Conservation (phyloP, 163 green algal genomes). For the Scenedesmus sp. region DNA sequence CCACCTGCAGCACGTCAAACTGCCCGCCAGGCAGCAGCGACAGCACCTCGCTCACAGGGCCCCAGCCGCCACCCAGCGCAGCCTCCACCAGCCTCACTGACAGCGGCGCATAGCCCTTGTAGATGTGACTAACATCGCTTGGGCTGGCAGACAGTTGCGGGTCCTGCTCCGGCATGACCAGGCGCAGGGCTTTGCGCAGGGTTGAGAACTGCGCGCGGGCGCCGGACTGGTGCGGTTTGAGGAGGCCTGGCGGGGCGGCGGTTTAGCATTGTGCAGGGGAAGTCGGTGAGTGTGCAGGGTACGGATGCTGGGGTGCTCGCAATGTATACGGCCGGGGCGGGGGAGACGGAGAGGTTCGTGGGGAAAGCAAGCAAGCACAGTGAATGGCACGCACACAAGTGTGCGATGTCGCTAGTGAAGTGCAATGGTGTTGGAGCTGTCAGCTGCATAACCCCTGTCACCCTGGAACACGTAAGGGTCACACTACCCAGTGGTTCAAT, state of each 20-base stretch:
- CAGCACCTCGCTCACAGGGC: constrained; percentile 67
- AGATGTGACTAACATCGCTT: constrained; percentile 64
- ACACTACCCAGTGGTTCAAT: no score
- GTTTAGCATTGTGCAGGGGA: not conserved
- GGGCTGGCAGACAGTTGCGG: constrained; percentile 22
- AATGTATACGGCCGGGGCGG: no score
- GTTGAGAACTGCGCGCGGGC: constrained; percentile 59
- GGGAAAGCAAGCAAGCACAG: no score
- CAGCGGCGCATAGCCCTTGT: constrained; percentile 92
- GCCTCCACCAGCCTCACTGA: constrained; percentile 86
- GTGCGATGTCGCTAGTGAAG: no score
- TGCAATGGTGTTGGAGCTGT: no score
- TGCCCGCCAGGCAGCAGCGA: constrained; percentile 78
- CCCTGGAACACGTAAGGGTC: no score
- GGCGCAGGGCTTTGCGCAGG: constrained; percentile 72
- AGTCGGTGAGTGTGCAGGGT: no score
- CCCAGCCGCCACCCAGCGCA: constrained; percentile 65
- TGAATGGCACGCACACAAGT: no score
- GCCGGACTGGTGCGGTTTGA: constrained; percentile 54
- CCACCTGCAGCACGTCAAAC: constrained; percentile 81
- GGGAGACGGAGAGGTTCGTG: no score
- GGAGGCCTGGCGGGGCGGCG: constrained; percentile 56
- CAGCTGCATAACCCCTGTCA: no score
- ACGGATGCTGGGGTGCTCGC: no score
- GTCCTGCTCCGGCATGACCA: constrained; percentile 72